Conservation (phyloP, 2,329 filamentous ascomycete genomes). For the Exophiala viscosa region DNA sequence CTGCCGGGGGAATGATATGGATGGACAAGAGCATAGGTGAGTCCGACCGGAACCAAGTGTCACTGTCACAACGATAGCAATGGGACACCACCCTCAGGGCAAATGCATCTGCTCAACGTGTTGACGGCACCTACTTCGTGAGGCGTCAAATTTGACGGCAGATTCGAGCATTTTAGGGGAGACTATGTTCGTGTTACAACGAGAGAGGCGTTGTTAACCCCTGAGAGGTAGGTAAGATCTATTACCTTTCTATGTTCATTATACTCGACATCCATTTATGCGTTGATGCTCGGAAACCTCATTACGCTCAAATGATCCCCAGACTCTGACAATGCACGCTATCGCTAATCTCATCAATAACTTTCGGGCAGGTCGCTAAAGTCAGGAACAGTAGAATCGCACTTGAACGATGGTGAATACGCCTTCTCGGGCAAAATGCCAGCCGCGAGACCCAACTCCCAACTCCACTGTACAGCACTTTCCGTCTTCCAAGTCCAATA, state of each 20-base stretch:
- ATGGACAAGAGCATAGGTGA: no score
- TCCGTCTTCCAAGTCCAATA: constrained; percentile 99
- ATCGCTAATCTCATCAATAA: constrained; percentile 14
- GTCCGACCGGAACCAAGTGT: no score
- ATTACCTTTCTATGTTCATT: background rate
- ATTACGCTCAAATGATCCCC: background rate
- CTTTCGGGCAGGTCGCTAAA: constrained; percentile 32
- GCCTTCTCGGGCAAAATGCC: constrained; percentile 76
- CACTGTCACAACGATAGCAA: no score
- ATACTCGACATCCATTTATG: background rate
- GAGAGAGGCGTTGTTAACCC: no score
- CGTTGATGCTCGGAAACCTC: background rate
- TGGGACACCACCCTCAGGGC: no score
- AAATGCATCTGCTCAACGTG: no score
- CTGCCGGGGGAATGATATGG: no score
- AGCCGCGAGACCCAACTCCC: constrained; percentile 70
- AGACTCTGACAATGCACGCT: background rate
- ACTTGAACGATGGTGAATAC: constrained; percentile 67
- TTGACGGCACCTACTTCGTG: no score
- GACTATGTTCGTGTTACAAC: no score
- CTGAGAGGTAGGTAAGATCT: background rate
- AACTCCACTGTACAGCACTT: constrained; percentile 83
- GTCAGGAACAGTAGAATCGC: constrained; percentile 47
- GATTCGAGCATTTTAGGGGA: no score
- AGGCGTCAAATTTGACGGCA: no score